These are phyloP conservation scores for Mycena alexandri DNA, from an alignment of 768 basidiomycete species.

Conservation along the genomic window DNA sequence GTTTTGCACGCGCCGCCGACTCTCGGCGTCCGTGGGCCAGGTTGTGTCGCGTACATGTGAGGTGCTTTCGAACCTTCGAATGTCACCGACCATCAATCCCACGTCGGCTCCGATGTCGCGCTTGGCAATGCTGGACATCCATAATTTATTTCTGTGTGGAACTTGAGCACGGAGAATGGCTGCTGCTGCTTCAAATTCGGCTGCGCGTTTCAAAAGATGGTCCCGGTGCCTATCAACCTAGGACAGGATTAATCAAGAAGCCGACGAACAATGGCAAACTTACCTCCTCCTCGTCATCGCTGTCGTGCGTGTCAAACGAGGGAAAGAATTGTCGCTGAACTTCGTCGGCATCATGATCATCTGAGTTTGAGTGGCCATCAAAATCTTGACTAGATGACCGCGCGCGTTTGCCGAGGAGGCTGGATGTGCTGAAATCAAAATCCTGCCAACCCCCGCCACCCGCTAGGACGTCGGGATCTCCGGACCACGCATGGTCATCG, in stretches of 20 bases:
- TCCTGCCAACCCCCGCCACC: constrained; percentile 26
- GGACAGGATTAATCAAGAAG: not conserved
- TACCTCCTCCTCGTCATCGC: constrained; percentile 9
- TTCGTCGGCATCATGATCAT: constrained; percentile 6
- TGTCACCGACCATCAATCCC: constrained; percentile 2
- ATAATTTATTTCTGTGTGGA: constrained; percentile 1
- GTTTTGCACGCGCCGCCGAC: not conserved
- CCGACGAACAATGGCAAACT: not conserved
- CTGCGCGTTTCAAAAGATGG: not conserved
- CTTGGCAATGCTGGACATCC: not conserved
- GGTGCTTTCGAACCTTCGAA: constrained; percentile 3
- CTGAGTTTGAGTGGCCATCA: not conserved
- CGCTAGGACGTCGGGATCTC: constrained; percentile 24
- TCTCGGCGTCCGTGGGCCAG: constrained; percentile 5
- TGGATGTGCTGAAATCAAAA: constrained; percentile 7
- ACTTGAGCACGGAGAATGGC: constrained; percentile 16
- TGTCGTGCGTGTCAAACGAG: not conserved
- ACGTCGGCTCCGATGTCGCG: constrained; percentile 15
- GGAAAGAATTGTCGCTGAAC: constrained; percentile 6
- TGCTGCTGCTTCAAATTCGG: not conserved
- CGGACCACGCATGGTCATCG: constrained; percentile 41
- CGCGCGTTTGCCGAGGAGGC: constrained; percentile 15
- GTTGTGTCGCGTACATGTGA: constrained; percentile 8
- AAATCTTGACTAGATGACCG: not conserved
- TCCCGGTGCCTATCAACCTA: not conserved